Evolutionary conservation across 2,329 filamentous ascomycete genomes (phyloP), one percentile per base, ranked within the genome.

Genomic region (Phoma sp.): DNA sequence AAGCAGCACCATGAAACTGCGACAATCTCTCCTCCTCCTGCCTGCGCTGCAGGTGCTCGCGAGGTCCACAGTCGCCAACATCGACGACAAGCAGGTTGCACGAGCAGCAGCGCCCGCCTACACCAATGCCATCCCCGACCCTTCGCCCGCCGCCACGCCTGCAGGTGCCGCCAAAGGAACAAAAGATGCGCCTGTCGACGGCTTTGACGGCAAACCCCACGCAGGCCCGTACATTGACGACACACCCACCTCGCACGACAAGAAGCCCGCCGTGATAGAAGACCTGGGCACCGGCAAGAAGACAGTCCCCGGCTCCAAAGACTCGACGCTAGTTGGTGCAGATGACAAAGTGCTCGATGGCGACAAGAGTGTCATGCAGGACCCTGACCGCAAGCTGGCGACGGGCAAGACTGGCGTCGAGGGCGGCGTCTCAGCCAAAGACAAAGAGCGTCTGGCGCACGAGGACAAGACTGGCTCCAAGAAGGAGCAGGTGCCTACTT

Each of bases 141-240:
- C 63, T 13, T 63, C 70, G 32, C 63, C 58, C 13, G 56, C 64
- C 48, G 58, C 74, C 43, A 50, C 60, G 2, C 46, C 65, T 2
- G 54, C 71, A 5, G 66, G 53, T 2, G 55, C 66, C 10, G 39
- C 29, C 35, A 75, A 77, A 56, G 86, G 85, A 48, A 88, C 86
- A 46, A 92, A 92, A 74, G 88, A 95, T 79, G 91, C 90, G 51
- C 94, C 94, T 0, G 88, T 97, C 19, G 95, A 98, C 73, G 93
- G 93, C 40, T 89, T 90, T 67, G 95, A 98, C 78, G 95, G 95
- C 43, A 95, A 93, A 78, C 95, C 95, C 41, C 94, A 97, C 72
- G 86, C 88, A 19, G 95, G 95, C 1, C 95, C 95, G 2, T 88
- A 85, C 70, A 87, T 93, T 53, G 86, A 88, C 58, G 84, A 74